Percentiles rank a stretch among this genome's conserved stretches.
Evolutionary conservation across 2,329 filamentous ascomycete species (phyloP).

Genomic region (Neofusicoccum sp.): DNA sequence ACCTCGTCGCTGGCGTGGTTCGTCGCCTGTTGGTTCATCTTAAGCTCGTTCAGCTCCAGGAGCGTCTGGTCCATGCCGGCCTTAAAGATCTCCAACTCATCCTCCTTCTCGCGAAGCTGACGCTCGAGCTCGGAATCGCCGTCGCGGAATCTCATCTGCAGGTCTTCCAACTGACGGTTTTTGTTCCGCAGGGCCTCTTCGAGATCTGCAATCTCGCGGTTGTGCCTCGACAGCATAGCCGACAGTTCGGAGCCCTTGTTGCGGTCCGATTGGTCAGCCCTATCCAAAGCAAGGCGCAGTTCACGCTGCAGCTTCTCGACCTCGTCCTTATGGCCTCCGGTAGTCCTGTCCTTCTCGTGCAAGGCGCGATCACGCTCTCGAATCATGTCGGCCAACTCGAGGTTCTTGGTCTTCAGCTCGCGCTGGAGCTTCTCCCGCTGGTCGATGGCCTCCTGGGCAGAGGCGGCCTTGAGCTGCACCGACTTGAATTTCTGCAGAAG

Average conservation of each 20-base stretch:
- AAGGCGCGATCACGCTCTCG: slow-evolving; percentile 89
- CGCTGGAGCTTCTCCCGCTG: slow-evolving; percentile 91
- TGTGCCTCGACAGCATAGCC: slow-evolving; percentile 91
- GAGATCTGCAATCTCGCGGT: slow-evolving; percentile 93
- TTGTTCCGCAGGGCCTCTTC: slow-evolving; percentile 89
- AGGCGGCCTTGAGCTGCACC: slow-evolving; percentile 93
- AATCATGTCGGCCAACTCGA: slow-evolving; percentile 99
- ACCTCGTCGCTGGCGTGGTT: slow-evolving; percentile 84
- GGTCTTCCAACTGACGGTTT: slow-evolving; percentile 80
- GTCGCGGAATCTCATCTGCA: slow-evolving; percentile 73
- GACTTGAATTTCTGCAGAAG: slow-evolving; percentile 94
- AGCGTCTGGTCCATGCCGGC: slow-evolving; percentile 96
- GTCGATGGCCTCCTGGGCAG: slow-evolving; percentile 94
- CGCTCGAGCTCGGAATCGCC: slow-evolving; percentile 83
- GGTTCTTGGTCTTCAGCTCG: slow-evolving; percentile 98
- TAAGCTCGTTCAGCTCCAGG: slow-evolving; percentile 86
- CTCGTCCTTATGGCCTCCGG: slow-evolving; percentile 86
- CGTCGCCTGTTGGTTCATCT: slow-evolving; percentile 58
- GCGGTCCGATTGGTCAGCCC: slow-evolving; percentile 86
- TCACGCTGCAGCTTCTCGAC: slow-evolving; percentile 92
- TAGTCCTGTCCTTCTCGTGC: slow-evolving; percentile 86
- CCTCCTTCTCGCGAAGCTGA: slow-evolving; percentile 87
- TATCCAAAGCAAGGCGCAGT: slow-evolving; percentile 85
- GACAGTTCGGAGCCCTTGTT: slow-evolving; percentile 94
- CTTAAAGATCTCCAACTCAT: slow-evolving; percentile 97